These are phyloP conservation scores for Colletotrichum sp. DNA, from an alignment of 2,329 filamentous ascomycete species.

Conservation along the genomic window DNA sequence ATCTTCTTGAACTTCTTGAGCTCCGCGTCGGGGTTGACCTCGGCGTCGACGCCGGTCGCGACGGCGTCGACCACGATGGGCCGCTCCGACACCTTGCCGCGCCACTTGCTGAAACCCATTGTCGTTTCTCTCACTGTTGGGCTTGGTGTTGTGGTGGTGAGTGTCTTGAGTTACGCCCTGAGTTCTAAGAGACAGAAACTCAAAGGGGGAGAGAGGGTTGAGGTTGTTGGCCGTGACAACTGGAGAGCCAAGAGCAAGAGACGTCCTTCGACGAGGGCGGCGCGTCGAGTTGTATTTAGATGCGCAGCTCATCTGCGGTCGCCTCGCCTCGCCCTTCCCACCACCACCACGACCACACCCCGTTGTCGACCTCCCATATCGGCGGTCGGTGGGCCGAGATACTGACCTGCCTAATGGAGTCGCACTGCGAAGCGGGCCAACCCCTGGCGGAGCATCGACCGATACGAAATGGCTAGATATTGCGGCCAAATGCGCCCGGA, in stretches of 20 bases:
- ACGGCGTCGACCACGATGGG: conserved; percentile 41
- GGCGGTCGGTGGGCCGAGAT: conserved; percentile 11
- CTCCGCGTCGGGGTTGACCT: conserved; percentile 42
- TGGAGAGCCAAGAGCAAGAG: neutral
- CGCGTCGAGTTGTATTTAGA: conserved; percentile 13
- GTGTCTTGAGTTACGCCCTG: neutral
- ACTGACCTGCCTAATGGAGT: conserved; percentile 18
- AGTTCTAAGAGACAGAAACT: conserved; percentile 7
- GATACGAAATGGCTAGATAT: conserved; percentile 3
- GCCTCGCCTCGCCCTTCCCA: neutral
- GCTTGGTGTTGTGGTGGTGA: neutral
- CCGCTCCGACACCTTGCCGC: conserved; percentile 50
- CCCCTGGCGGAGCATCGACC: conserved; percentile 3
- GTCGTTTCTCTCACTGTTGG: neutral
- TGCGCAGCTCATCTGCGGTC: neutral
- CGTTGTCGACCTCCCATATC: neutral
- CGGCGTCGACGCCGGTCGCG: conserved; percentile 40
- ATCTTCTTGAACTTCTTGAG: conserved; percentile 51
- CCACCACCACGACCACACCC: neutral
- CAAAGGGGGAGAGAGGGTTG: neutral
- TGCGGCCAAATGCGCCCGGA: neutral
- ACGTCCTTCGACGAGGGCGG: neutral
- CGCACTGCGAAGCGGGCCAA: conserved; percentile 3
- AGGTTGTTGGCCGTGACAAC: neutral
- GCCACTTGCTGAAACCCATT: conserved; percentile 42